A percentile compares a stretch with the other conserved stretches of the same genome.
These are phyloP conservation scores for Leccinellum luteum DNA, from an alignment of 768 basidiomycete species.

Conservation along the genomic window DNA sequence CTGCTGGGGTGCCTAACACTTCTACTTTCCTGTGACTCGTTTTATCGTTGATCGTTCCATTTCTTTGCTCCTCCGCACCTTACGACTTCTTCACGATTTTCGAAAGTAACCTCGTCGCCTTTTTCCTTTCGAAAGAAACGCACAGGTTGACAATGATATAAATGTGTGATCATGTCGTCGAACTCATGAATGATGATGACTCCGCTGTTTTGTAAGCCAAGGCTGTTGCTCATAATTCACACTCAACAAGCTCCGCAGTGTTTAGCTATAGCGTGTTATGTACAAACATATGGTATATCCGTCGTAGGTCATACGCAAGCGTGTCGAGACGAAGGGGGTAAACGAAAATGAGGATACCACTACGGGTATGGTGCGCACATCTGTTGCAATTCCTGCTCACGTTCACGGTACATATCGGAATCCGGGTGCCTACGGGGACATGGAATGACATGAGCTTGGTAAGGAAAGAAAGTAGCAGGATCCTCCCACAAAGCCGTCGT, in stretches of 20 bases:
- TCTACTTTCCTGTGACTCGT: neutral
- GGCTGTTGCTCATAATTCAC: no score
- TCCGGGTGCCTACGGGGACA: conserved; percentile 45
- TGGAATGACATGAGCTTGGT: neutral
- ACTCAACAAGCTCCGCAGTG: neutral
- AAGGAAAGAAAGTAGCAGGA: neutral
- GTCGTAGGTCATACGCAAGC: neutral
- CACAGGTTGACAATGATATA: neutral
- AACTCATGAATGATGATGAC: neutral
- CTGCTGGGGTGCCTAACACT: neutral
- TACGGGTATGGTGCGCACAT: neutral
- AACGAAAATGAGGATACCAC: neutral
- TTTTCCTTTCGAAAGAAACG: neutral
- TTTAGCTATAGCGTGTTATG: neutral
- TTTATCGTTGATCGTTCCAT: neutral
- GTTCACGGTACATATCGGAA: conserved; percentile 53
- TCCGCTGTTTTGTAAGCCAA: neutral
- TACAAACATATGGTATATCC: neutral
- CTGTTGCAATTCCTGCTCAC: neutral
- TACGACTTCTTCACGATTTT: conserved; percentile 11
- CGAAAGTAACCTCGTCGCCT: conserved; percentile 5
- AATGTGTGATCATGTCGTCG: neutral
- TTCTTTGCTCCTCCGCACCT: neutral
- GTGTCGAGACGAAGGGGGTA: neutral
- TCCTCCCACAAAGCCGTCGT: neutral